Evolutionary conservation across 1,139 yeast species (phyloP).

Genomic region (Saccharomyces pastorianus): DNA sequence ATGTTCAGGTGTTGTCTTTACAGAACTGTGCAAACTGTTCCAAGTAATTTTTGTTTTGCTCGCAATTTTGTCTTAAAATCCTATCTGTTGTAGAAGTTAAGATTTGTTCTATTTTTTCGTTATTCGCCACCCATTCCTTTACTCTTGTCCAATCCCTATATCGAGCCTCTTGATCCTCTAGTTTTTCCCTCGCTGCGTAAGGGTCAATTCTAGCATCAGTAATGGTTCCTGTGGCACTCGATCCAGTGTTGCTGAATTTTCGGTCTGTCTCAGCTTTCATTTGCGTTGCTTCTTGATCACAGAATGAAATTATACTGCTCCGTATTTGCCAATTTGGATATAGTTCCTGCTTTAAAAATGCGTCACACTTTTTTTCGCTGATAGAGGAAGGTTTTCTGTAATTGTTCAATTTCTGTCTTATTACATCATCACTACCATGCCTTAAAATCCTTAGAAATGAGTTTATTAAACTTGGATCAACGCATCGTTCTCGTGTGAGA

Average conservation of each 20-base stretch:
- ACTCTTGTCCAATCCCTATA: conserved; percentile 28
- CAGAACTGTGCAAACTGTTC: conserved; percentile 16
- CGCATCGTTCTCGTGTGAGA: conserved; percentile 32
- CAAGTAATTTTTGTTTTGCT: conserved; percentile 26
- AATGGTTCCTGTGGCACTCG: conserved; percentile 7
- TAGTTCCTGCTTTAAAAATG: conserved; percentile 31
- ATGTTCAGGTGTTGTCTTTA: background rate
- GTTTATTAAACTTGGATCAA: conserved; percentile 35
- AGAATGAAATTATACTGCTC: conserved; percentile 33
- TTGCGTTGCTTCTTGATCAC: conserved; percentile 29
- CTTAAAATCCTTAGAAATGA: conserved; percentile 37
- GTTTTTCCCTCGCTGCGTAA: conserved; percentile 36
- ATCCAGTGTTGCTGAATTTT: conserved; percentile 6
- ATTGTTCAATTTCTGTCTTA: conserved; percentile 36
- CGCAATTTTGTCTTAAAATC: conserved; percentile 34
- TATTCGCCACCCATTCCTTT: conserved; percentile 35
- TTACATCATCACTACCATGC: conserved; percentile 38
- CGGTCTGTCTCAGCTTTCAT: conserved; percentile 28
- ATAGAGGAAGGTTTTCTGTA: conserved; percentile 9
- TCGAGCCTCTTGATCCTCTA: conserved; percentile 25
- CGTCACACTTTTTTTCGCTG: conserved; percentile 25
- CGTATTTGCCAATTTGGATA: conserved; percentile 40
- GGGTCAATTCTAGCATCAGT: conserved; percentile 38
- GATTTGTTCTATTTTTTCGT: conserved; percentile 36
- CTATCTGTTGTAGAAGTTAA: conserved; percentile 33